Conservation (phyloP, 192 early-diverging fungal species). For the Umbelopsis vinacea region DNA sequence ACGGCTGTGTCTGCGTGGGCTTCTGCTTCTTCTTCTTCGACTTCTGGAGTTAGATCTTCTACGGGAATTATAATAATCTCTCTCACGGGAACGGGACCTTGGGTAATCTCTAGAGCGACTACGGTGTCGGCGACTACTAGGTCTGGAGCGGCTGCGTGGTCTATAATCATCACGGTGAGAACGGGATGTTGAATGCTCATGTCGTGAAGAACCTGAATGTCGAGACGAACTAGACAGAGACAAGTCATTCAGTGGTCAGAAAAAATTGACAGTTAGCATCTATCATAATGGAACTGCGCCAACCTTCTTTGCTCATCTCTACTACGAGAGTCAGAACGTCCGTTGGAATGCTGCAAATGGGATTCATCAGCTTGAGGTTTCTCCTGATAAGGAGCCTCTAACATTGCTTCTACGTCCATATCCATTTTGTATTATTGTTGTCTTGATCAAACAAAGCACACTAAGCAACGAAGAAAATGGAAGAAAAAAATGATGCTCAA, state of each 20-base stretch:
- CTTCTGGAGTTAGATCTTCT: conserved; percentile 29
- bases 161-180: conserved; percentile 42
- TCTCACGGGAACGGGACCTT: conserved; percentile 45
- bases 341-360: neutral
- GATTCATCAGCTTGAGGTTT: conserved; percentile 20
- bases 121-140: conserved; percentile 45
- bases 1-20: conserved; percentile 38
- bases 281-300: conserved; percentile 13
- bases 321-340: conserved; percentile 6
- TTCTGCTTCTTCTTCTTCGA: conserved; percentile 49
- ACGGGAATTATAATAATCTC: conserved; percentile 39
- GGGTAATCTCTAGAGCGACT: conserved; percentile 52
- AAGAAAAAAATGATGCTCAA: neutral
- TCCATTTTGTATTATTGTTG: conserved; percentile 31
- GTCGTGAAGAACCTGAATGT: conserved; percentile 44
- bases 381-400: conserved; percentile 66
- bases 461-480: neutral
- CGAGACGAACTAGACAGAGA: conserved; percentile 31
- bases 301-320: conserved; percentile 12
- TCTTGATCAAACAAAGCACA: neutral
- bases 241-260: neutral
- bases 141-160: conserved; percentile 43
- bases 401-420: conserved; percentile 62
- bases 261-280: neutral
- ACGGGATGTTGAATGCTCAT: conserved; percentile 42